A percentile compares a stretch with the other conserved stretches of the same genome.
Conservation (phyloP, 225 moss, liverwort and hornwort genomes). For the Physcomitrium patens region DNA sequence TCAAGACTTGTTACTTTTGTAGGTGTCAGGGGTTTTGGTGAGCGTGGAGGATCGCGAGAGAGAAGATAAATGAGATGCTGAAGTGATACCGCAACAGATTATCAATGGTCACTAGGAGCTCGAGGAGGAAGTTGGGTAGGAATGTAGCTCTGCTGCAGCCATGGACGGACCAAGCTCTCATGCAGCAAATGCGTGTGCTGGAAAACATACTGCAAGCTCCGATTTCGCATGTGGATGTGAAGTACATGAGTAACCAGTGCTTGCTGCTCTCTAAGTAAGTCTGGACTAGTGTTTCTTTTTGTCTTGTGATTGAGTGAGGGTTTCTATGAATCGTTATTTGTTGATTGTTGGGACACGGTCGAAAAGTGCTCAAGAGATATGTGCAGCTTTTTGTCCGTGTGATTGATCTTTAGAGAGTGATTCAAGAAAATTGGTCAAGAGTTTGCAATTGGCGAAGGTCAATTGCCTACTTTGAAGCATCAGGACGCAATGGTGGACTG, state of each 20-base stretch:
- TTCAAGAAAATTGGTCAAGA: neutral
- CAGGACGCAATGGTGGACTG: neutral
- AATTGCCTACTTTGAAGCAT: neutral
- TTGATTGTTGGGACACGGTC: neutral
- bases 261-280: slow-evolving; percentile 54
- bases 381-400: neutral
- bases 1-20: neutral
- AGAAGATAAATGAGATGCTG: slow-evolving; percentile 16
- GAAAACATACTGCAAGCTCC: slow-evolving; percentile 20
- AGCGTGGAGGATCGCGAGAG: neutral
- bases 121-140: slow-evolving; percentile 14
- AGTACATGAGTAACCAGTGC: slow-evolving; percentile 46
- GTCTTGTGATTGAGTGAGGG: neutral
- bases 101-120: slow-evolving; percentile 30
- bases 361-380: neutral
- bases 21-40: neutral
- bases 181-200: slow-evolving; percentile 36
- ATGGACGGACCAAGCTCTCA: slow-evolving; percentile 49
- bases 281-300: neutral
- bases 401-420: neutral
- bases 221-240: slow-evolving; percentile 35
- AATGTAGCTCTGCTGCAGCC: slow-evolving; percentile 18
- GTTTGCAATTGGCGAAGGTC: neutral
- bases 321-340: neutral
- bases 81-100: slow-evolving; percentile 4